Base-by-base conservation (phyloP, 1,284 basidiomycete species). In the Cryptococcus sp. region DNA sequence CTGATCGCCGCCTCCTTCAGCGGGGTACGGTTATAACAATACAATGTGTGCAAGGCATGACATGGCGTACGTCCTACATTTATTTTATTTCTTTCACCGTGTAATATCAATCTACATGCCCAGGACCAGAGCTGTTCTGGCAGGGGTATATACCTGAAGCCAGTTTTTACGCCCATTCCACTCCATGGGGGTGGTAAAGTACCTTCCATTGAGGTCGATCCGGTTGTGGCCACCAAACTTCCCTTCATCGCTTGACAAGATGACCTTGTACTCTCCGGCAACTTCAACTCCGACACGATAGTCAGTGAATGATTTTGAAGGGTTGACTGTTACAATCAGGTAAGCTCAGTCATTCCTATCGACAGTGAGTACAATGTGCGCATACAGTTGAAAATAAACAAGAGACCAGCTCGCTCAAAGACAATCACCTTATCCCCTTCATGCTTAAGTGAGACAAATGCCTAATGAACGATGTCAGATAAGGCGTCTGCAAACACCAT, bases 131-230 rank as follows among this genome's bases (percentile, higher is more conserved):
- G 83, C 86, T 18, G 86, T 87, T 62, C 90, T 84, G 38, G 83
- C 80, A 8, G 90, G 89, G 52, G 87, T 80, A 68, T 92, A 93
- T 15, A 91, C 84, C 82, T 95, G 89, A 57, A 88, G 69, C 80
- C 84, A 97, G 74, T 98, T 97, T 73, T 84, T 87, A 65, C 95
- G 82, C 5, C 83, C 84, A 73, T 97, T 93, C 95, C 95, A 98
- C 69, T 86, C 87, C 81, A 91, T 78, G 2, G 88, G 84, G 33
- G 88, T 91, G 15, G 95, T 97, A 66, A 85, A 82, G 78, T 85
- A 93, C 68, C 82, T 82, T 33, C 83, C 81, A 38, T 82, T 82
- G 47, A 84, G 73, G 58, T 83, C 81, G 55, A 92, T 82, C 57
- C 96, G 87, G 42, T 84, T 87, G 70, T 94, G 96, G 0, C 95